Conservation (phyloP, 805 yeast species). For the Danielia reshetovae region DNA sequence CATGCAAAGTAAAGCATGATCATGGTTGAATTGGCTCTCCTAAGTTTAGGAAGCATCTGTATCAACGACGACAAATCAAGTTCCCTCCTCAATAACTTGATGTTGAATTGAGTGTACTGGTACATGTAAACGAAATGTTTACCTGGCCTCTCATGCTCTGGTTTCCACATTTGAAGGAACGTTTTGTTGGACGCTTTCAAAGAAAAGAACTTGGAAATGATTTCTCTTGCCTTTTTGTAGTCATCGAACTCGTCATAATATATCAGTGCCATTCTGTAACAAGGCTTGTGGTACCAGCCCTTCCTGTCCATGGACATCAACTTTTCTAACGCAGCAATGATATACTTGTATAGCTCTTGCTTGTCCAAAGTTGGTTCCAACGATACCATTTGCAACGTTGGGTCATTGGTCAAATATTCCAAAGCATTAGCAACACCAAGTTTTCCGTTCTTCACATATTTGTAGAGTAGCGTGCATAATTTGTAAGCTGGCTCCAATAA, state of each 20-base stretch:
- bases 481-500: constrained; percentile 78
- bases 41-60: constrained; percentile 63
- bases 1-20: constrained; percentile 58
- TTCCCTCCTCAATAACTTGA: constrained; percentile 49
- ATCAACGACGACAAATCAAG: constrained; percentile 59
- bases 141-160: constrained; percentile 88
- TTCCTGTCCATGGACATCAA: constrained; percentile 63
- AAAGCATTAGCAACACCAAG: constrained; percentile 38
- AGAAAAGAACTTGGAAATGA: constrained; percentile 60
- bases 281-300: constrained; percentile 90
- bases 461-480: constrained; percentile 54
- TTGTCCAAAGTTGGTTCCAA: constrained; percentile 12
- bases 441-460: constrained; percentile 40
- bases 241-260: constrained; percentile 52
- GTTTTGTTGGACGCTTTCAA: constrained; percentile 66
- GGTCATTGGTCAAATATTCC: constrained; percentile 35
- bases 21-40: constrained; percentile 78
- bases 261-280: constrained; percentile 65
- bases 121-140: constrained; percentile 79
- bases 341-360: constrained; percentile 31
- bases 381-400: constrained; percentile 7
- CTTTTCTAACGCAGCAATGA: constrained; percentile 45
- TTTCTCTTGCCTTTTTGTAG: constrained; percentile 51
- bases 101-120: constrained; percentile 63
- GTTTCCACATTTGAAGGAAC: constrained; percentile 87